phyloP scores from a whole-genome alignment of 805 yeast genomes.

The Ogataea angusta region DNA sequence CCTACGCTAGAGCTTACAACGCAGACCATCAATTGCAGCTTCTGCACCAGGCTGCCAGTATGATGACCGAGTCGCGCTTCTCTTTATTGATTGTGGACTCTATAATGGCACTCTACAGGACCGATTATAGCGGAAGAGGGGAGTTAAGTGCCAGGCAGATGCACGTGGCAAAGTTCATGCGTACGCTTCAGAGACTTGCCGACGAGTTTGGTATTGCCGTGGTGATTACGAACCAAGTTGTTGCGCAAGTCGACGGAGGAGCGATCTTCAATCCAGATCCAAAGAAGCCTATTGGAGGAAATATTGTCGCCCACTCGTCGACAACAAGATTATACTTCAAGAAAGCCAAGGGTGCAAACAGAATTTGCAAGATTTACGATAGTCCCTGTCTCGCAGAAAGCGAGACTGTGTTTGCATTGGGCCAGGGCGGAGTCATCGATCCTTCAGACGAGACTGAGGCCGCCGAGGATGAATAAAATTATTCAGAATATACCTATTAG shows the following conservation, averaged over 20 bases:
- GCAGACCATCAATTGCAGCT: slow-evolving; percentile 93
- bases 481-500: slow-evolving; percentile 1
- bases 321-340: slow-evolving; percentile 88
- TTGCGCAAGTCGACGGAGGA: slow-evolving; percentile 95
- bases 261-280: slow-evolving; percentile 89
- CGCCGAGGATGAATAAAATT: slow-evolving; percentile 42
- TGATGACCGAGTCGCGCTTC: slow-evolving; percentile 95
- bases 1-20: slow-evolving; percentile 95
- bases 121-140: slow-evolving; percentile 94
- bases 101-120: slow-evolving; percentile 92
- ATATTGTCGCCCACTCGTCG: slow-evolving; percentile 94
- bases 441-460: slow-evolving; percentile 51
- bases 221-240: slow-evolving; percentile 93
- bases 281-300: slow-evolving; percentile 97
- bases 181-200: slow-evolving; percentile 87
- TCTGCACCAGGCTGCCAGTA: slow-evolving; percentile 83
- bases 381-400: slow-evolving; percentile 96
- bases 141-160: slow-evolving; percentile 92
- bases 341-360: slow-evolving; percentile 88
- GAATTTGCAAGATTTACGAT: slow-evolving; percentile 92
- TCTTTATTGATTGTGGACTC: slow-evolving; percentile 92
- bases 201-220: slow-evolving; percentile 98
- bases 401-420: slow-evolving; percentile 92
- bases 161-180: slow-evolving; percentile 90
- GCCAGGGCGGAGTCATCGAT: slow-evolving; percentile 96